Percentiles rank a stretch among this genome's conserved stretches.
Conservation (phyloP, 208 protist species). For the Acanthamoeba royreba region DNA sequence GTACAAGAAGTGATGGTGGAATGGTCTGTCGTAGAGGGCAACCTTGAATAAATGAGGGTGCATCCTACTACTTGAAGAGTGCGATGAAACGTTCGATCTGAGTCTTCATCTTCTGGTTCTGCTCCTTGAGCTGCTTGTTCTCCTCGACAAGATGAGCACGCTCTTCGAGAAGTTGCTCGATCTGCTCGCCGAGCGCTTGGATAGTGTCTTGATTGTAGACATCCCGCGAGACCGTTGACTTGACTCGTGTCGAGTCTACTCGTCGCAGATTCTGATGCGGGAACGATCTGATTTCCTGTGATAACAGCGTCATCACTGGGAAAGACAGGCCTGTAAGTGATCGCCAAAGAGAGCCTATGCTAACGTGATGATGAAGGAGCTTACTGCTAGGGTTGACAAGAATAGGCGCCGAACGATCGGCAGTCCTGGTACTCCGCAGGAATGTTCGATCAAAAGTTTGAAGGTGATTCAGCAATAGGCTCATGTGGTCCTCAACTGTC, state of each 20-base stretch:
- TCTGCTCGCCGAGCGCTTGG: neutral
- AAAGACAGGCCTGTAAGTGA: too few relatives aligned
- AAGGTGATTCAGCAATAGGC: neutral
- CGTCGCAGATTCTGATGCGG: neutral
- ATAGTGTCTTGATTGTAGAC: neutral
- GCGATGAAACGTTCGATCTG: neutral
- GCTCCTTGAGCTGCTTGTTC: neutral
- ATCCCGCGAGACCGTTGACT: neutral
- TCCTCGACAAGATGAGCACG: neutral
- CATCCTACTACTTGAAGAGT: neutral
- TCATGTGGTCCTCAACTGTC: neutral
- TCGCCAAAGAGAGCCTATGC: too few relatives aligned
- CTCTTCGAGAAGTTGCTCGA: neutral
- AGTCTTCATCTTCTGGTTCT: constrained; percentile 22
- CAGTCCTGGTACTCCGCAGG: neutral
- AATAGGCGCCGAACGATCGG: neutral
- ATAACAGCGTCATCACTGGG: too few relatives aligned
- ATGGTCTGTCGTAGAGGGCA: too few relatives aligned
- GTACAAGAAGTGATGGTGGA: too few relatives aligned
- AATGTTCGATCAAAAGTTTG: neutral
- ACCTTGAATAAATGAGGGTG: too few relatives aligned
- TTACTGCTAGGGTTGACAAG: too few relatives aligned
- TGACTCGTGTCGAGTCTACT: neutral
- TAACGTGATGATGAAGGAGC: too few relatives aligned
- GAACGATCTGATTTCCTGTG: too few relatives aligned